A percentile compares a stretch with the other conserved stretches of the same genome.
Conservation (phyloP, 371 early-diverging fungal genomes). For the Apophysomyces variabilis region DNA sequence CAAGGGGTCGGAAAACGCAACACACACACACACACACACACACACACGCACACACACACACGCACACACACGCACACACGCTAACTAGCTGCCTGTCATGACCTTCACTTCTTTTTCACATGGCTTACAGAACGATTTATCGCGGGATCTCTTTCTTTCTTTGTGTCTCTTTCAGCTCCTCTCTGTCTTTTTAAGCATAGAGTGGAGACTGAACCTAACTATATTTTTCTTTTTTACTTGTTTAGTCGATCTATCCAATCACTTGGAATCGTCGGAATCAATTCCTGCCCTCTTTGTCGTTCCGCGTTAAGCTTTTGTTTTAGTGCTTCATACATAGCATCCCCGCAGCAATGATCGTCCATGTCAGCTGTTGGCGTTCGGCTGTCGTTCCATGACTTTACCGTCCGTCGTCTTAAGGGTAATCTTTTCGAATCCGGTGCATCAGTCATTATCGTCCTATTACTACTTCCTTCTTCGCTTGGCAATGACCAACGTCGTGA, state of each 20-base stretch:
- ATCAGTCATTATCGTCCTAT: too few relatives aligned
- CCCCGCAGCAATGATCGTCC: slow-evolving; percentile 8
- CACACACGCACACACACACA: too few relatives aligned
- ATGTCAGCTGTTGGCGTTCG: slow-evolving; percentile 3
- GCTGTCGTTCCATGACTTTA: background rate
- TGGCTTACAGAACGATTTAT: background rate
- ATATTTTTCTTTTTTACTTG: background rate
- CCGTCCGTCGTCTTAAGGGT: background rate
- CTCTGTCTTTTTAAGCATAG: too few relatives aligned
- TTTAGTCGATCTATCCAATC: slow-evolving; percentile 11
- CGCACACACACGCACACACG: too few relatives aligned
- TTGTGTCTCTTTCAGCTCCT: background rate
- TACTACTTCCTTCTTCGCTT: too few relatives aligned
- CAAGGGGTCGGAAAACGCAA: slow-evolving; percentile 2
- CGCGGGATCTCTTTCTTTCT: background rate
- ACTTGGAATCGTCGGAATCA: slow-evolving; percentile 3
- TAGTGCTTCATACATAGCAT: slow-evolving; percentile 7
- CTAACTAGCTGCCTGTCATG: background rate
- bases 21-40: too few relatives aligned
- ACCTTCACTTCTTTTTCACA: background rate
- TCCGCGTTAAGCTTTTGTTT: slow-evolving; percentile 8
- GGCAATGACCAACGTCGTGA: background rate
- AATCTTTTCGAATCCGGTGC: background rate
- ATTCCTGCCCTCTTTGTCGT: background rate
- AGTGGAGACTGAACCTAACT: too few relatives aligned